Evolutionary conservation across 805 yeast genomes (phyloP), one percentile per base, ranked within the genome.

Genomic region (Starmera dryadoides): DNA sequence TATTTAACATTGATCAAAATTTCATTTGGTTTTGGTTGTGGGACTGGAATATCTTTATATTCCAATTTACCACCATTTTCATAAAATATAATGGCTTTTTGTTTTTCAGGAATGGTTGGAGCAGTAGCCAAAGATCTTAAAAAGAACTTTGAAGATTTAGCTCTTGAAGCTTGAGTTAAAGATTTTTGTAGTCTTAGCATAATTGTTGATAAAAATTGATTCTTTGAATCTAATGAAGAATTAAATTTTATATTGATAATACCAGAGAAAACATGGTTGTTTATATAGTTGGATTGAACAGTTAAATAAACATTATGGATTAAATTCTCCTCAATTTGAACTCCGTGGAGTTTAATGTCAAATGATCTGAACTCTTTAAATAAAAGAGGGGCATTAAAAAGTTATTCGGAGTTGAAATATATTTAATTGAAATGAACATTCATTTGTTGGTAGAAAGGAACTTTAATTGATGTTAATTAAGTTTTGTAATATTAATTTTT

Each of bases 1-100:
- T 74, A 77, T 60, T 75, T 76, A 55, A 77, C 78, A 52, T 77
- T 71, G 50, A 77, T 69, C 55, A 77, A 66, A 39, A 77, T 59
- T 60, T 77, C 82, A 53, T 67, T 75, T 41, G 82, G 60, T 55
- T 71, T 73, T 52, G 82, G 82, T 36, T 45, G 61, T 53, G 83
- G 79, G 16, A 72, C 77, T 10, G 74, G 67, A 37, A 72, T 65
- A 47, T 73, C 77, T 40, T 60, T 63, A 59, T 70, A 71, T 22
- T 55, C 52, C 53, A 71, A 58, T 10, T 58, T 57, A 35, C 74
- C 75, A 40, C 69, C 69, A 49, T 63, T 58, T 45, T 64, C 64
- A 48, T 71, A 71, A 49, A 71, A 71, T 36, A 70, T 56, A 26
- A 70, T 66, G 30, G 71, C 76, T 49, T 71, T 71, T 50, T 71